Evolutionary conservation across 2,329 filamentous ascomycete species (phyloP).

Genomic region (Teratosphaeria epicoccoides): DNA sequence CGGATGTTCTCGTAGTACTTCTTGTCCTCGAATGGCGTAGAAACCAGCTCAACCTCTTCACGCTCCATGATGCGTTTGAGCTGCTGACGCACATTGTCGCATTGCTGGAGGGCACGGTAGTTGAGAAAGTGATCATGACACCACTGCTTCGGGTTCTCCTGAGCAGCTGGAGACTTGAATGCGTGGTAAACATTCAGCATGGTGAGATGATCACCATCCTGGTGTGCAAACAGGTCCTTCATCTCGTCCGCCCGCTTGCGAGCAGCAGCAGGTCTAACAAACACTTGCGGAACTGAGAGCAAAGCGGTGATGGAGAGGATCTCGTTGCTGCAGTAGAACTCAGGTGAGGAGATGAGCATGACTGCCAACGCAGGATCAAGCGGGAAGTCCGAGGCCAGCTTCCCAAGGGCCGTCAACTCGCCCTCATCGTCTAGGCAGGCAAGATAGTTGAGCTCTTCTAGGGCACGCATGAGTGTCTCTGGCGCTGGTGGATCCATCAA

Average conservation of each 20-base stretch:
- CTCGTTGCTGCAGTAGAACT: constrained; percentile 98
- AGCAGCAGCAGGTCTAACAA: constrained; percentile 73
- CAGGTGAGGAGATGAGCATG: constrained; percentile 94
- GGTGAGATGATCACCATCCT: constrained; percentile 89
- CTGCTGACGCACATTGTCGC: constrained; percentile 86
- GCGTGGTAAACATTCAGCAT: constrained; percentile 97
- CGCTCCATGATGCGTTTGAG: constrained; percentile 96
- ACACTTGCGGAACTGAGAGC: constrained; percentile 88
- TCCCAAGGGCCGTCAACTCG: constrained; percentile 75
- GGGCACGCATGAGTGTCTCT: constrained; percentile 93
- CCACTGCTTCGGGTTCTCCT: constrained; percentile 75
- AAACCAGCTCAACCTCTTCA: constrained; percentile 72
- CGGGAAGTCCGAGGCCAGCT: constrained; percentile 86
- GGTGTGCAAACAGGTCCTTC: constrained; percentile 87
- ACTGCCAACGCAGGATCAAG: constrained; percentile 89
- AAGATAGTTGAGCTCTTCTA: constrained; percentile 96
- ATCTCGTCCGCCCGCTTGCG: constrained; percentile 93
- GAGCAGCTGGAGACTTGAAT: constrained; percentile 66
- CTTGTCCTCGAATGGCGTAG: constrained; percentile 85
- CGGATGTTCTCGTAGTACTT: constrained; percentile 98
- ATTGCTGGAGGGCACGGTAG: constrained; percentile 75
- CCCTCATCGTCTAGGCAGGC: constrained; percentile 95
- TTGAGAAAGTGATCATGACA: constrained; percentile 96
- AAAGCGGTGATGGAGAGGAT: constrained; percentile 90
- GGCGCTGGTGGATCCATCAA: constrained; percentile 97